Evolutionary conservation across 805 yeast genomes (phyloP), one percentile per base, ranked within the genome.

Genomic region (Cyberlindnera maclurae): DNA sequence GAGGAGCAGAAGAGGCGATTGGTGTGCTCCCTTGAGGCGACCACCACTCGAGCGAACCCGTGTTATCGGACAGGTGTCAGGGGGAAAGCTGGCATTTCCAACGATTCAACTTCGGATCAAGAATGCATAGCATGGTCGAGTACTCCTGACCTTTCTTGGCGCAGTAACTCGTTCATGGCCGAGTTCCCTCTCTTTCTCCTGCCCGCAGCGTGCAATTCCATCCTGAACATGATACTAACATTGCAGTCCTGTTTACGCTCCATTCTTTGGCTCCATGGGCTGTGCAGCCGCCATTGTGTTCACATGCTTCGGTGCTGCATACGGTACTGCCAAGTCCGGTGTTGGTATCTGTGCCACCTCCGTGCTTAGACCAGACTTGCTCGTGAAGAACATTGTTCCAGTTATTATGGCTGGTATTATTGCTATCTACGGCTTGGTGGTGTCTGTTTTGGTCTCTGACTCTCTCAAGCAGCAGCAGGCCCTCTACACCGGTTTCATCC

Each of bases 371-470:
- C 98, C 98, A 52, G 98, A 90, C 64, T 75, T 89, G 63, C 70
- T 89, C 61, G 89, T 90, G 56, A 87, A 80, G 71, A 85, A 85
- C 70, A 82, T 89, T 57, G 95, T 90, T 46, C 98, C 98, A 49
- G 97, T 93, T 55, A 79, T 90, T 70, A 90, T 90, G 97, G 97
- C 97, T 50, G 98, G 98, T 90, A 90, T 90, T 62, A 88, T 90
- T 70, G 96, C 97, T 70, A 89, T 90, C 70, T 90, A 90, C 65
- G 98, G 98, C 43, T 72, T 90, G 60, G 97, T 90, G 48, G 97
- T 90, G 44, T 84, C 96, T 18, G 98, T 90, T 49, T 77, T 90
- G 62, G 90, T 90, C 48, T 82, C 96, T 40, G 93, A 85, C 57
- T 79, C 90, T 37, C 76, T 90, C 58, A 79, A 78, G 58, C 97